Evolutionary conservation across 148 eudicot genomes (phyloP), one percentile per base, ranked within the genome.

Genomic region (Agrostemma githago): DNA sequence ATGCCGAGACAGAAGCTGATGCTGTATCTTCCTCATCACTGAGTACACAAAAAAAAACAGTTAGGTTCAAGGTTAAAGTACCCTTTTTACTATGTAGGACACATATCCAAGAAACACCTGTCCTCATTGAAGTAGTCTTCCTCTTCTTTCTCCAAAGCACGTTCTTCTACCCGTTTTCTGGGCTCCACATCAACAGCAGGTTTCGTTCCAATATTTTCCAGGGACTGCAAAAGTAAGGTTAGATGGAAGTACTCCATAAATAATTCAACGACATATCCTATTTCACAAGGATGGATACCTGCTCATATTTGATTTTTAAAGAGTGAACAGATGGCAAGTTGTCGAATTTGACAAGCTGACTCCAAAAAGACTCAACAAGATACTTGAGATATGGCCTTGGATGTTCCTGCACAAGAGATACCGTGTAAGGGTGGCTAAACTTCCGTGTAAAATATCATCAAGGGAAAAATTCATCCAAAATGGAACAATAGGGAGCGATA

Each of bases 11-110:
- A 3, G 87, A 79, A 54, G 89, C 97, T 66, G 97, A 92, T 64
- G 94, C 89, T 44, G 99, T 86, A 79, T 96, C 91, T 81, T 96
- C 99, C 83, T 96, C 99, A 65, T 96, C 99, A 75, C 99, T 96
- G 84, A 72, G 57, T 16, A 57, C 42, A 54, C 15, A 73, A 71
- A 11, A 8, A 8, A 15, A 40, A 3, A 34, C 43, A 62, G 4
- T 69, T 69, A 60, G 78, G 51, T 34, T 53, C 66, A 64, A 34
- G 26, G 74, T n/a, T 42, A 65, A 51, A 43, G 8, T 39, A 48
- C 57, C 39, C 40, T 66, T 16, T 46, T 10, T 43, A 41, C 48
- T 42, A 69, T 16, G 62, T 21, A 21, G 8, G 73, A 43, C 46
- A 61, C 10, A 43, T 41, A 60, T 41, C 68, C 53, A 63, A 21